These are phyloP conservation scores for Diaporthe ampelina DNA, from an alignment of 2,329 filamentous ascomycete species.

Conservation along the genomic window DNA sequence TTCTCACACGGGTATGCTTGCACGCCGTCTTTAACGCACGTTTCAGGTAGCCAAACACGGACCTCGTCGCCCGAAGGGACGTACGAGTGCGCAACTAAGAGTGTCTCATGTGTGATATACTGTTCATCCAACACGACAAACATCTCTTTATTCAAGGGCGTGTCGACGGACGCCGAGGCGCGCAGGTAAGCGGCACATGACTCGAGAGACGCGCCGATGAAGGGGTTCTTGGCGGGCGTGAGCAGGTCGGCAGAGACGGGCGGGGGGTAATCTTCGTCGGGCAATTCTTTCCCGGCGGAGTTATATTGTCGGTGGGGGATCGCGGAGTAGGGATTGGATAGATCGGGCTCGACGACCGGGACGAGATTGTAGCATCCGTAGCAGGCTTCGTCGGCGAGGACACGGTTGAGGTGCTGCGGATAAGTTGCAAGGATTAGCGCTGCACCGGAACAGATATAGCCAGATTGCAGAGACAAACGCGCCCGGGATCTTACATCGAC, in stretches of 20 bases:
- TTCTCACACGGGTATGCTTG: not conserved
- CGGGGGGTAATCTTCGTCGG: not conserved
- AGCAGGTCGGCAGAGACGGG: not conserved
- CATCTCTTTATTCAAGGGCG: not conserved
- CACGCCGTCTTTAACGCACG: not conserved
- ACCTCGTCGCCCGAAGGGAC: not conserved
- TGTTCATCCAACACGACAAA: not conserved
- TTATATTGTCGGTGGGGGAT: not conserved
- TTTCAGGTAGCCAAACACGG: not conserved
- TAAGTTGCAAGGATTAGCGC: not conserved
- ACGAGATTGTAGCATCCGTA: not conserved
- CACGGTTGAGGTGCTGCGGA: not conserved
- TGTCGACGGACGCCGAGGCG: not conserved
- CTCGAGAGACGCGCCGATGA: not conserved
- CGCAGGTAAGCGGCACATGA: not conserved
- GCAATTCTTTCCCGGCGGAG: not conserved
- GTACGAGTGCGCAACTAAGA: not conserved
- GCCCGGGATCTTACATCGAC: not conserved
- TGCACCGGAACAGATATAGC: not conserved
- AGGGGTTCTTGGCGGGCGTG: conserved; percentile 1
- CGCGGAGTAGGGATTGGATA: not conserved
- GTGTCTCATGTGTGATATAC: not conserved
- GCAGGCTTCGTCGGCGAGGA: not conserved
- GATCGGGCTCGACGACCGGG: not conserved
- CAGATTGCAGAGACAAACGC: not conserved